Evolutionary conservation across 2,329 filamentous ascomycete species (phyloP), one percentile per base, ranked within the genome.

Genomic region (Colletotrichum camelliae): DNA sequence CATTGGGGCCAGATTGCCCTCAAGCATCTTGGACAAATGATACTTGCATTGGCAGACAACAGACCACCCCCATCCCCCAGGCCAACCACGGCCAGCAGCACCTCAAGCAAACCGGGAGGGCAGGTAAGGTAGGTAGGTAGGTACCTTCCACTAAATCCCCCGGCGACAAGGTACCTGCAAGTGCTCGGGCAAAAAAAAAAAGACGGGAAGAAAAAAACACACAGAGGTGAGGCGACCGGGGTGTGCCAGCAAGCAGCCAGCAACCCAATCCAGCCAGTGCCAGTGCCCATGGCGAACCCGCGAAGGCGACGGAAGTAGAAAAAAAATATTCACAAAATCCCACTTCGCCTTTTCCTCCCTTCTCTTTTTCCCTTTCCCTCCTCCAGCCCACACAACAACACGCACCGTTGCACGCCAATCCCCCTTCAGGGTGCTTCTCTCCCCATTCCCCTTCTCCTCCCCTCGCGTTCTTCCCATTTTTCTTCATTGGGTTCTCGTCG

Each of bases 381-480:
- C 64, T 74, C 65, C 75, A 78, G 76, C 74, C 78, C 77, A 78
- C 74, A 76, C 76, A 76, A 76, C 77, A 75, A 71, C 71, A 77
- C 86, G 85, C 86, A 83, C 85, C 85, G 86, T 75, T 77, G 86
- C 85, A 85, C 84, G 86, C 83, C 86, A 87, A 87, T 85, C 80
- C 66, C 78, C 82, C 80, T 79, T 78, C 78, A 83, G 85, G 86
- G 86, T 85, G 84, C 84, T 84, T 83, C 80, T 81, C 80, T 81
- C 73, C 74, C 71, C 72, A 57, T 76, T 75, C 67, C 62, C 66
- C 48, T 76, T 84, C 81, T 81, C 81, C 80, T 79, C 82, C 82
- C 78, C 81, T 82, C 74, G 24, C 82, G 79, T 77, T 80, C 79
- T 80, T 79, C 79, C 74, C 79, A 79, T 80, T 80, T 83, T 80